Evolutionary conservation across 495 filamentous ascomycete genomes (phyloP).

Genomic region (Lepraria neglecta): DNA sequence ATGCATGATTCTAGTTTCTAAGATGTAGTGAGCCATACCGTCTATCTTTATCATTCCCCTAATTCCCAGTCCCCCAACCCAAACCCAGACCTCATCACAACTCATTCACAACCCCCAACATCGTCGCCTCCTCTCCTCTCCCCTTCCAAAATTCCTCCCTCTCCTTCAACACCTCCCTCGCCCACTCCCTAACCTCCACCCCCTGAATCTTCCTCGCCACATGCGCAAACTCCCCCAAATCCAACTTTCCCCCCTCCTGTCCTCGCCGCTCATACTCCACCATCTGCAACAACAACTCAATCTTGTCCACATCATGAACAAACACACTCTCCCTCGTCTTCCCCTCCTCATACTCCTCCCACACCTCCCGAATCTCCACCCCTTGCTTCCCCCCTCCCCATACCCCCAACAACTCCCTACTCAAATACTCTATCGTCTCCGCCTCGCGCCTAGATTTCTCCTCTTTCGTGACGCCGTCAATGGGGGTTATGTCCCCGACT

Average conservation of each 20-base stretch:
- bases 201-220: slow-evolving; percentile 67
- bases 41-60: not conserved
- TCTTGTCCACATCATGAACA: slow-evolving; percentile 95
- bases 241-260: slow-evolving; percentile 45
- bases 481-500: slow-evolving; percentile 93
- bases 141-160: slow-evolving; percentile 64
- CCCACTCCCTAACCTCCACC: slow-evolving; percentile 75
- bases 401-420: slow-evolving; percentile 57
- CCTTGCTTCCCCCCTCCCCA: slow-evolving; percentile 34
- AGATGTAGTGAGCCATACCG: not conserved
- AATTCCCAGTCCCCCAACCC: not conserved
- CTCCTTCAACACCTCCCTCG: slow-evolving; percentile 66
- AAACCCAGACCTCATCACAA: not conserved
- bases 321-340: slow-evolving; percentile 76
- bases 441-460: slow-evolving; percentile 87
- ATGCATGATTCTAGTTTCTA: slow-evolving; percentile 2
- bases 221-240: slow-evolving; percentile 76
- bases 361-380: slow-evolving; percentile 63
- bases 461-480: slow-evolving; percentile 55
- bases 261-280: slow-evolving; percentile 84
- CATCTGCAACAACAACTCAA: slow-evolving; percentile 92
- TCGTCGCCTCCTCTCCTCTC: slow-evolving; percentile 19
- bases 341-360: slow-evolving; percentile 89
- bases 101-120: not conserved
- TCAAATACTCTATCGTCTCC: slow-evolving; percentile 84